Conservation (phyloP, 495 filamentous ascomycete genomes). For the Podospora bellae-mahoneyi region DNA sequence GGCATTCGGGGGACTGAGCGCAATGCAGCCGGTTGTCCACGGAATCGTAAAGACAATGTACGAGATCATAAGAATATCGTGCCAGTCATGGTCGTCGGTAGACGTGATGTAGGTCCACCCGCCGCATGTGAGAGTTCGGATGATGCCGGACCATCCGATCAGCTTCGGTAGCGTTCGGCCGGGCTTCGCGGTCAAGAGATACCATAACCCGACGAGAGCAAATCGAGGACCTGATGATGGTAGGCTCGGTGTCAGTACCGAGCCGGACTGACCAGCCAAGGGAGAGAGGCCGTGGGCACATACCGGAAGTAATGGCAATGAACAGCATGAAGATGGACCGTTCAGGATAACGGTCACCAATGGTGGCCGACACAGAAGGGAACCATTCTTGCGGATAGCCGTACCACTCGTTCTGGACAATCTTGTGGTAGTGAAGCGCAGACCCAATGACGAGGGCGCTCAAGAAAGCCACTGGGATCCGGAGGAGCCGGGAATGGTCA, state of each 20-base stretch:
- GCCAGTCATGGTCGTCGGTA: constrained; percentile 97
- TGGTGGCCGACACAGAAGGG: constrained; percentile 96
- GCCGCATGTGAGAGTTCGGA: constrained; percentile 90
- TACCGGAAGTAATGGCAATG: constrained; percentile 92
- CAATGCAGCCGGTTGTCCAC: constrained; percentile 90
- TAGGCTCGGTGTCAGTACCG: constrained; percentile 10
- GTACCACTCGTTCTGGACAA: constrained; percentile 95
- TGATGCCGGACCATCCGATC: constrained; percentile 73
- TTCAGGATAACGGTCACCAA: constrained; percentile 96
- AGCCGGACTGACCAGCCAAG: constrained; percentile 6
- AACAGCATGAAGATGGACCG: constrained; percentile 95
- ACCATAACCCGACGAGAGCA: constrained; percentile 87
- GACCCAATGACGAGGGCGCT: constrained; percentile 84
- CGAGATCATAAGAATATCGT: constrained; percentile 99
- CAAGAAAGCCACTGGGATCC: constrained; percentile 69
- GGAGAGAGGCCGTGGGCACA: constrained; percentile 50
- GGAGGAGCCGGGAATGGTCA: constrained; percentile 13
- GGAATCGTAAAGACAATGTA: constrained; percentile 93
- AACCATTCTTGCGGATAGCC: constrained; percentile 99
- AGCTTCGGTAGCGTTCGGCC: constrained; percentile 75
- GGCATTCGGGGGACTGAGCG: constrained; percentile 81
- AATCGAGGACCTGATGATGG: constrained; percentile 71
- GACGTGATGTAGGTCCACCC: constrained; percentile 99
- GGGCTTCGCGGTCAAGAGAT: constrained; percentile 75
- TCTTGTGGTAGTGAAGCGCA: constrained; percentile 89